Base-by-base conservation (phyloP, 2,329 filamentous ascomycete genomes). In the Myrmaecium sp. region DNA sequence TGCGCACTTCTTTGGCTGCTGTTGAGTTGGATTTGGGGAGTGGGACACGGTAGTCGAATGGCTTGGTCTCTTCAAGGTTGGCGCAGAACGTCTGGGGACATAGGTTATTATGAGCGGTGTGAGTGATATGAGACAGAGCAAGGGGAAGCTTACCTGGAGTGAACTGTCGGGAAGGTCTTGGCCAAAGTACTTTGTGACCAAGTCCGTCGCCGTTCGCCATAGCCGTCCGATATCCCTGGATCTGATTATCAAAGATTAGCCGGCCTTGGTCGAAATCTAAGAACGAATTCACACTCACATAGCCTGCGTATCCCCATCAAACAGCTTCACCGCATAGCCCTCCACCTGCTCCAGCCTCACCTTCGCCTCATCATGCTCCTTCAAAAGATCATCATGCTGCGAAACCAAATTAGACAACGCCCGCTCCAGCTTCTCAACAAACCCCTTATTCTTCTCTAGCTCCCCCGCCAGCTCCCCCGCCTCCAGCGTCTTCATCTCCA, bases 1-100 rank as follows among this genome's bases (percentile, higher is more conserved):
- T 31, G 5, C 47, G 45, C 43, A 54, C 53, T 14, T 41, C 35
- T 28, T 49, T 53, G 2, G 48, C 47, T 10, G 29, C 26, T 1
- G 23, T 12, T 3, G 43, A 38, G 33, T 52, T 52, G 8, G 42
- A 46, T 13, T 38, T 26, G 5, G 38, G 40, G 4, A 54, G 32
- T 3, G 49, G 49, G 6, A 52, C 32, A 27, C 27, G 17, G 19
- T 31, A 25, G 16, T 37, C 14, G 34, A 34, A 27, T 11, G 27
- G 17, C 2, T 25, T 17, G 25, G 27, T 25, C 25, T 14, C 17
- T 21, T 34, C 23, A 25, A 9, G 23, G 18, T 19, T 21, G 12
- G 27, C 27, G 9, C 24, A 28, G 2, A 17, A 14, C 12, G 23
- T 28, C 27, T 28, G 16, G 6, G 8, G 10, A n/a, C n/a, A n/a